phyloP scores from a whole-genome alignment of 768 basidiomycete genomes.

The Dioszegia hungarica region DNA sequence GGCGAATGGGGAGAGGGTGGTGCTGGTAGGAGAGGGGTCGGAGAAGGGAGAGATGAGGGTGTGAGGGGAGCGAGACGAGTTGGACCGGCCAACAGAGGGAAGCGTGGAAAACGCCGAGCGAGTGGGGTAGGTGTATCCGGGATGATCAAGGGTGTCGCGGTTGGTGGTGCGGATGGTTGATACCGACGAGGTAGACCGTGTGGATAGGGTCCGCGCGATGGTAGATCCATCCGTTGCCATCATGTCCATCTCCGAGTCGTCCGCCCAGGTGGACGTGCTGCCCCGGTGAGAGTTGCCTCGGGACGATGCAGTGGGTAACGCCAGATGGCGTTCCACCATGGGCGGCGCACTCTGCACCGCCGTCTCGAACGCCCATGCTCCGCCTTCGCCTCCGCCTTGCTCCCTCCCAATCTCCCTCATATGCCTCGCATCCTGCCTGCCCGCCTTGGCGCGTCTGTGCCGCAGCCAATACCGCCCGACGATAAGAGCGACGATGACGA shows the following conservation, averaged over 20 bases:
- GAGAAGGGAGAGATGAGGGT: neutral
- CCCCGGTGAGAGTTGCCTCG: neutral
- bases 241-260: slow-evolving; percentile 22
- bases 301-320: neutral
- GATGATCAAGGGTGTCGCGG: slow-evolving; percentile 5
- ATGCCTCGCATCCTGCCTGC: neutral
- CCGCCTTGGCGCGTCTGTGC: neutral
- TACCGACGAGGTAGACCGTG: neutral
- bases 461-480: neutral
- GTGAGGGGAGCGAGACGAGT: neutral
- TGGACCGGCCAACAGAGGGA: neutral
- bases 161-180: neutral
- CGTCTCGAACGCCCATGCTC: neutral
- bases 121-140: slow-evolving; percentile 9
- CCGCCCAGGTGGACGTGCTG: slow-evolving; percentile 10
- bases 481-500: neutral
- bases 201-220: slow-evolving; percentile 15
- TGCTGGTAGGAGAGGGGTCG: neutral
- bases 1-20: neutral
- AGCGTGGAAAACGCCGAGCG: neutral
- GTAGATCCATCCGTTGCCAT: slow-evolving; percentile 13
- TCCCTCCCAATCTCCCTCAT: slow-evolving; percentile 6
- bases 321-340: neutral
- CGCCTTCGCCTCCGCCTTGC: neutral
- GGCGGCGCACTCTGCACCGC: neutral